Evolutionary conservation across 2,329 filamentous ascomycete species (phyloP).

Genomic region (Juglanconis oblonga): DNA sequence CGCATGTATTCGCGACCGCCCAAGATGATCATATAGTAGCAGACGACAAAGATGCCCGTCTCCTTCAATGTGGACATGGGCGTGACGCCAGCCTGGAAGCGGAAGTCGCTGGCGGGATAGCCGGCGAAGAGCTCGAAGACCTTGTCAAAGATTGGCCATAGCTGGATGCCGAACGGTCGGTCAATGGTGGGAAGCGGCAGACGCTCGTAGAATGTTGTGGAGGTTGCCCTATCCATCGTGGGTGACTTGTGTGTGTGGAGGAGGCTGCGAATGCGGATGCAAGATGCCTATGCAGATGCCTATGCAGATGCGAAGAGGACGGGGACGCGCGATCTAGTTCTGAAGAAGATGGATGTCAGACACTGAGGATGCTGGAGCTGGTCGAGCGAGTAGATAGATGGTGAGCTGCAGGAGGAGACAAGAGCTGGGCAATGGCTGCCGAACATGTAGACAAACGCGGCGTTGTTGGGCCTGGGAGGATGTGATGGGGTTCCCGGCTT

Average conservation of each 20-base stretch:
- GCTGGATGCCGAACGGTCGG: conserved; percentile 81
- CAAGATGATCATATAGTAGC: conserved; percentile 93
- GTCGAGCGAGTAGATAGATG: background rate
- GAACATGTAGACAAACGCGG: no score
- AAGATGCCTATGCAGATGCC: no score
- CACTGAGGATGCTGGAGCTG: background rate
- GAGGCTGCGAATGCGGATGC: background rate
- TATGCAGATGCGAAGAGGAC: background rate
- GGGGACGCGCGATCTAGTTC: background rate
- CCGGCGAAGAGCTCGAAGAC: conserved; percentile 73
- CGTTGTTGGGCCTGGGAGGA: no score
- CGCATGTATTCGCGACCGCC: conserved; percentile 92
- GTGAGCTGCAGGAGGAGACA: background rate
- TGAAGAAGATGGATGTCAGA: background rate
- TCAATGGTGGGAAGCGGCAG: conserved; percentile 77
- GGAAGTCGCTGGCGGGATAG: conserved; percentile 82
- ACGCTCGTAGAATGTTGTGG: conserved; percentile 50
- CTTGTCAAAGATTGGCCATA: conserved; percentile 95
- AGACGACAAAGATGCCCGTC: conserved; percentile 73
- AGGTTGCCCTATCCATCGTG: conserved; percentile 26
- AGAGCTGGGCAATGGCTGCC: background rate
- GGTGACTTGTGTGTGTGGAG: background rate
- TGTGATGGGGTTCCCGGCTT: no score
- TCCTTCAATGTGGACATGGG: conserved; percentile 87
- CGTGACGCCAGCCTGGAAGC: conserved; percentile 76